Base-by-base conservation (phyloP, 345 rosid genomes). In the Cardamine chenopodiifolia region DNA sequence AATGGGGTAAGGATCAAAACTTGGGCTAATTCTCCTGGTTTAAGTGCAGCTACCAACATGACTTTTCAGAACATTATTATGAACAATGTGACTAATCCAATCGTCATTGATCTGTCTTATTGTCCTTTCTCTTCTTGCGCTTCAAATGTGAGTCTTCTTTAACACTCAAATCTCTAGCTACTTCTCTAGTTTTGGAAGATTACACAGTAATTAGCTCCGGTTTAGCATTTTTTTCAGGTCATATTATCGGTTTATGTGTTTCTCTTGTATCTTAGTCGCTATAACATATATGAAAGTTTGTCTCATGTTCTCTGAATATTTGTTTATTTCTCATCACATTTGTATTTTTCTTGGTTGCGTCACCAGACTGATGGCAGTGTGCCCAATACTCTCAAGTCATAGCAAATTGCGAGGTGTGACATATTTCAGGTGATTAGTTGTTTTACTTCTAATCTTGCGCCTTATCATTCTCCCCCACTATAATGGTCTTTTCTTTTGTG, bases 1-100 rank as follows among this genome's bases (percentile, higher is more conserved):
- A 82, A 85, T 55, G 89, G 91, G 37, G 76, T 85, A 40, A 76
- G 91, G 81, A 88, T 86, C 74, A 90, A 86, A 79, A 90, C 89
- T 5, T 85, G 89, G 90, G 85, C 88, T 7, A 53, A 83, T 55
- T 89, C 88, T 29, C 86, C 83, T 2, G 82, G 85, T 47, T 60
- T 76, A 72, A 84, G 88, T 42, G 50, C 81, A 14, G 93, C 89
- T n/a, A 81, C 87, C 29, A 83, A 86, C 60, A 84, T 88, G 84
- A 84, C 85, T 19, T 85, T 86, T 53, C 72, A 83, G 60, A 82
- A 86, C 76, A 83, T 88, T 42, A 39, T 69, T 4, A 85, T 88
- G 88, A 65, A 78, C 35, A 80, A 82, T 20, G 90, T 83, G 34
- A 75, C 72, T 22, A 88, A 85, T 71, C 93, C 87, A 0, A 88